Base-by-base conservation (phyloP, 345 rosid genomes). In the Corymbia maculata region DNA sequence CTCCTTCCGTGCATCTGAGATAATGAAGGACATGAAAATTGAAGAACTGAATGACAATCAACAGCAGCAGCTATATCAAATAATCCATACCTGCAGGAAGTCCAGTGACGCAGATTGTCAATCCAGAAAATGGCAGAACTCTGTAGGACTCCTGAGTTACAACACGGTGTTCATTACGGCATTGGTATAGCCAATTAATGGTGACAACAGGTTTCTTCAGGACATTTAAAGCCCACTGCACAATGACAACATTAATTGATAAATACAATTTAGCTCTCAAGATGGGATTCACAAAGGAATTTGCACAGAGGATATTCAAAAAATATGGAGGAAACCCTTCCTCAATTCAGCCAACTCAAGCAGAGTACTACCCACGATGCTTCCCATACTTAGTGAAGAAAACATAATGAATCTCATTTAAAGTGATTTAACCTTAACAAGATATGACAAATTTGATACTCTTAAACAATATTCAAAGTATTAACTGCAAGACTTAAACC, bases 91-190 rank as follows among this genome's bases (percentile, higher is more conserved):
- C 99, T 95, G 96, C 92, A 79, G 92, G 92, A 89, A 95, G 89
- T 92, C 93, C 91, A n/a, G 99, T 95, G 88, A 98, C 98, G 88
- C 94, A 94, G 85, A 98, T 95, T 52, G 92, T 92, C 91, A 98
- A 93, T 89, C 99, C 99, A 89, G 93, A 91, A 91, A 98, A 98
- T 47, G 99, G 98, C 91, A 94, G 99, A 94, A 97, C 95, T 93
- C 93, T 94, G 93, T 92, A 95, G n/a, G 94, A 88, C 89, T 96
- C 99, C 89, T 94, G 98, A 87, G 99, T 96, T 90, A 97, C 99
- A 90, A 97, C 93, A 85, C 98, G 99, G 86, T 98, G 99, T 93
- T 98, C 99, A 88, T 50, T 94, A 96, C 97, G 95, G 89, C 99
- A 98, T 87, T 94, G 98, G 90, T 90, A 90, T 90, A 98, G 90